These are phyloP conservation scores for Solanum appendiculatum DNA, from an alignment of 257 asterid species.

Conservation along the genomic window DNA sequence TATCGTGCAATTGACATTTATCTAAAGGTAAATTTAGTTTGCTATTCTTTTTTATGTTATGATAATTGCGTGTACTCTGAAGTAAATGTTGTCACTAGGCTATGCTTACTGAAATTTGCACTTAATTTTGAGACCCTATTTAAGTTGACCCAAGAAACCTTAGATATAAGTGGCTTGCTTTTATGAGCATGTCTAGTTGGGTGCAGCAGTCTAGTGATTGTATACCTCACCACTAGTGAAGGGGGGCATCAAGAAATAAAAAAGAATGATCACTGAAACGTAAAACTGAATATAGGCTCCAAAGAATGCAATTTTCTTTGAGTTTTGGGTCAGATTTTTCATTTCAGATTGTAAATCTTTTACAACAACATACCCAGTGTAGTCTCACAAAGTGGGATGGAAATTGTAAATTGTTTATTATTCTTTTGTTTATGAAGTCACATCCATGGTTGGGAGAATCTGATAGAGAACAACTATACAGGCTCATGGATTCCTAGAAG, in stretches of 20 bases:
- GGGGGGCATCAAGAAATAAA: not conserved
- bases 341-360: not conserved
- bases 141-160: not conserved
- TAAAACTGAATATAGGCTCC: not conserved
- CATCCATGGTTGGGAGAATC: conserved; percentile 87
- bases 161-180: not conserved
- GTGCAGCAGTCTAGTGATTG: not conserved
- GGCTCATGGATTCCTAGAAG: conserved; percentile 94
- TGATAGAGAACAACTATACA: conserved; percentile 79
- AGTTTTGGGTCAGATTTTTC: not conserved
- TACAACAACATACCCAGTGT: not conserved
- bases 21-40: conserved; percentile 52
- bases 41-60: not conserved
- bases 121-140: not conserved
- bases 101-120: not conserved
- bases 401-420: not conserved
- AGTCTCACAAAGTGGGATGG: not conserved
- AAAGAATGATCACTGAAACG: not conserved
- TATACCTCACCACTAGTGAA: not conserved
- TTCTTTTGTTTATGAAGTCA: conserved; percentile 51
- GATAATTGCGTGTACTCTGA: not conserved
- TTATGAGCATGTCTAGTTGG: not conserved
- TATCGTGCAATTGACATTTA: conserved; percentile 89
- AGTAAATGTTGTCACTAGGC: not conserved
- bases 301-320: not conserved